Evolutionary conservation across 1,139 yeast species (phyloP).

Genomic region (Hyphopichia khmerensis): DNA sequence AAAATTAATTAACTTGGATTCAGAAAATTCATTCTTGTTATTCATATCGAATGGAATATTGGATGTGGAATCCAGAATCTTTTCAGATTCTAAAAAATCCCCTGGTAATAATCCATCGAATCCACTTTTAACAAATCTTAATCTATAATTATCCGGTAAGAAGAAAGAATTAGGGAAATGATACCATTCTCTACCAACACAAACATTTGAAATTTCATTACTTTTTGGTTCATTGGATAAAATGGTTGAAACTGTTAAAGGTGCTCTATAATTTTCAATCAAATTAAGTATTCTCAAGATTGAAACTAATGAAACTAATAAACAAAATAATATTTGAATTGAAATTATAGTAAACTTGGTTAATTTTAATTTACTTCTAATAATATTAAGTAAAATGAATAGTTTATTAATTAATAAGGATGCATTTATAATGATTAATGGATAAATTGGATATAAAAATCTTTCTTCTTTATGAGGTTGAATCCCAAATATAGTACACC

Average conservation of each 20-base stretch:
- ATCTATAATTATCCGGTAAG: constrained; percentile 57
- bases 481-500: constrained; percentile 64
- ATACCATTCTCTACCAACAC: constrained; percentile 94
- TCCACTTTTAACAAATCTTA: constrained; percentile 70
- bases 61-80: constrained; percentile 30
- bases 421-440: constrained; percentile 63
- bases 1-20: constrained; percentile 46
- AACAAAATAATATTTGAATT: constrained; percentile 10
- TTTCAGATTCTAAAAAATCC: constrained; percentile 57
- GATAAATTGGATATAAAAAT: constrained; percentile 82
- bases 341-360: neutral
- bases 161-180: constrained; percentile 88
- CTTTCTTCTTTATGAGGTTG: constrained; percentile 96
- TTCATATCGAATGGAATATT: constrained; percentile 66
- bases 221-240: constrained; percentile 4
- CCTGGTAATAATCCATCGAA: constrained; percentile 90
- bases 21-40: constrained; percentile 61
- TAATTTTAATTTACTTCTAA: neutral
- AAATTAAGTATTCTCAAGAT: constrained; percentile 38
- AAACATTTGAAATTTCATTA: constrained; percentile 46
- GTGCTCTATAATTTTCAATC: constrained; percentile 60
- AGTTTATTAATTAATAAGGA: constrained; percentile 47
- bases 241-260: constrained; percentile 30
- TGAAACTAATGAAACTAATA: constrained; percentile 31
- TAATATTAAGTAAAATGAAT: constrained; percentile 10